Evolutionary conservation across 1,284 basidiomycete species (phyloP).

Genomic region (Ceratobasidium sp.): DNA sequence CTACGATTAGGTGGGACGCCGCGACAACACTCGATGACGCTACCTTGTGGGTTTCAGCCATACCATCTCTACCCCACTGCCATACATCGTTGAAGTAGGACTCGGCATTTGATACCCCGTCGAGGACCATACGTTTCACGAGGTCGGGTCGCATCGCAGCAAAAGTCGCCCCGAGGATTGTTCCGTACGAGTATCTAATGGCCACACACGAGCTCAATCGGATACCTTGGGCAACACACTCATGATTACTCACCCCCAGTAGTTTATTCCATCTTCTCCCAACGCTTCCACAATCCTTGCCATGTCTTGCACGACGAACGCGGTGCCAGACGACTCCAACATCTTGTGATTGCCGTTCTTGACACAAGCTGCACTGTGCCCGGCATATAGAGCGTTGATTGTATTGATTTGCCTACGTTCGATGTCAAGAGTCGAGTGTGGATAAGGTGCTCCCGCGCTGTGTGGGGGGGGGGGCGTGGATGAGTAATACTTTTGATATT

Average conservation of each 20-base stretch:
- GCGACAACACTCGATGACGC: not conserved
- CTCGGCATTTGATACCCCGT: conserved; percentile 49
- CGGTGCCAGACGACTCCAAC: conserved; percentile 48
- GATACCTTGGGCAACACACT: not conserved
- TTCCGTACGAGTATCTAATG: conserved; percentile 49
- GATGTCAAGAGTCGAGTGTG: not conserved
- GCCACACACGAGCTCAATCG: not conserved
- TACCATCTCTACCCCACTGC: conserved; percentile 48
- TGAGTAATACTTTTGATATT: not conserved
- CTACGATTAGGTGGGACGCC: not conserved
- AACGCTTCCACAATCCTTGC: conserved; percentile 49
- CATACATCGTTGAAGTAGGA: conserved; percentile 47
- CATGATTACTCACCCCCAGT: conserved; percentile 9
- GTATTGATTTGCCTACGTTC: not conserved
- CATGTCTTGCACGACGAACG: conserved; percentile 50
- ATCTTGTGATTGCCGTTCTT: conserved; percentile 47
- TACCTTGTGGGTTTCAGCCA: conserved; percentile 49
- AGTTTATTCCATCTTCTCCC: conserved; percentile 47
- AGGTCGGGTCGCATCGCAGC: conserved; percentile 52
- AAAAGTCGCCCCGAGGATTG: conserved; percentile 51
- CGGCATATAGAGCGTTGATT: conserved; percentile 8
- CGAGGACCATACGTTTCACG: conserved; percentile 51
- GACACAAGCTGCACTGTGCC: conserved; percentile 42
- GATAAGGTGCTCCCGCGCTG: conserved; percentile 25
- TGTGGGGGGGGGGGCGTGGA: not conserved